Base-by-base conservation (phyloP, 2,329 filamentous ascomycete species). In the Monosporascus sp. region DNA sequence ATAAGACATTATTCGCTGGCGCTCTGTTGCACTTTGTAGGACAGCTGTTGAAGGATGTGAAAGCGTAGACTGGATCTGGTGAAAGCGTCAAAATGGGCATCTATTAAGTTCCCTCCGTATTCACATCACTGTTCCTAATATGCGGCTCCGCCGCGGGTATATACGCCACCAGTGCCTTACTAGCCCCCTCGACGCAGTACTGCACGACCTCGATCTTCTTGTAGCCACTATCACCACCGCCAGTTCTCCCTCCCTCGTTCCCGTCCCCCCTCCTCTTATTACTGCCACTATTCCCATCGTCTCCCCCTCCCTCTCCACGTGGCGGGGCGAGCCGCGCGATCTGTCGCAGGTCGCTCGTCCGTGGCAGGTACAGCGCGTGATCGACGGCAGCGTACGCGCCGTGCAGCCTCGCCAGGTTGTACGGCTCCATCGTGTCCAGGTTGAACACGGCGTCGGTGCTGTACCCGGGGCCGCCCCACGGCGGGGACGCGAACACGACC, bases 181-280 rank as follows among this genome's bases (percentile, higher is more conserved):
- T 97, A 7, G 89, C 89, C 14, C 91, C 91, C 62, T 88, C 80
- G 75, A 96, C 90, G 66, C 92, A 96, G 68, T 97, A 97, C 73
- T 99, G 94, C 48, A 90, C 83, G 26, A 93, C 85, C 45, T 87
- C 83, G 19, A 90, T 76, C 71, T 87, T 88, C 24, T 69, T 55
- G 40, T 43, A 14, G 24, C 14, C 26, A 46, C 40, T 19, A 24
- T 14, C 20, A 38, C 31, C 24, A 26, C 34, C 24, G 20, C 49
- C 22, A 17, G 17, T 7, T 19, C 17, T 44, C 16, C 26, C 49
- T 9, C 9, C 49, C 52, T 75, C 66, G 2, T 70, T 74, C 6
- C 73, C 69, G 3, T 71, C 65, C 2, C 73, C 72, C 11, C 73
- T 72, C 2, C 72, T 59, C 1, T 44, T 53, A 5, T 34, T 14